Base-by-base conservation (phyloP, 768 basidiomycete genomes). In the Boletus speciosus region DNA sequence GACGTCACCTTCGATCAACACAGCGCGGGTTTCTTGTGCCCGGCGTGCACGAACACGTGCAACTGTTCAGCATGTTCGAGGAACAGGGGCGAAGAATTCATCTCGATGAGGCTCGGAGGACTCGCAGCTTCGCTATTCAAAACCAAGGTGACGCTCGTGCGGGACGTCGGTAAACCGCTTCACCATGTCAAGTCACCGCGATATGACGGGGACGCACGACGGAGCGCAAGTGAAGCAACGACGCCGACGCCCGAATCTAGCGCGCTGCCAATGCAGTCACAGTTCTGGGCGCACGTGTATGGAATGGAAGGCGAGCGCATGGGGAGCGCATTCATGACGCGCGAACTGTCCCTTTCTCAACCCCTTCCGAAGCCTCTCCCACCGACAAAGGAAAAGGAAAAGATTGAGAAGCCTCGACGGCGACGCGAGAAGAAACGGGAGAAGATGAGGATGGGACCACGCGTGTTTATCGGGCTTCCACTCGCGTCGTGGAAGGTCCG, bases 41-140 rank as follows among this genome's bases (percentile, higher is more conserved):
- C 82, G 0, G 58, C 25, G 14, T 84, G 81, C 59, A 59, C 62
- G 4, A 59, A 68, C 11, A 74, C 56, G 11, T 84, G 82, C 65
- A 80, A 77, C 42, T 84, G 82, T 61, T 76, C 78, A 11, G 0
- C 6, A 0, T 83, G 81, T 58, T 70, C 75, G 14, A 56, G 64
- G 27, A 72, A 57, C 53, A 73, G 82, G 6, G 80, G 81, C 6
- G 82, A 80, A 47, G 57, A 63, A 11, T 82, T 80, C 53, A 52
- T 80, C 10, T 66, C 73, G 8, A 66, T 66, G 58, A 58, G 66
- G 41, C 57, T 57, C 1, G 65, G 57, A 4, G 66, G 65, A 14
- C 57, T 64, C 9, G 68, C 64, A 6, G 34, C 62, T 1, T 54
- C 62, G 3, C 25, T 68, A 3, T 46, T 62, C 36, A 69, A 62